Percentiles rank a stretch among this genome's conserved stretches.
These are phyloP conservation scores for Mucor plumbeus DNA, from an alignment of 371 early-diverging fungal species.

Conservation along the genomic window DNA sequence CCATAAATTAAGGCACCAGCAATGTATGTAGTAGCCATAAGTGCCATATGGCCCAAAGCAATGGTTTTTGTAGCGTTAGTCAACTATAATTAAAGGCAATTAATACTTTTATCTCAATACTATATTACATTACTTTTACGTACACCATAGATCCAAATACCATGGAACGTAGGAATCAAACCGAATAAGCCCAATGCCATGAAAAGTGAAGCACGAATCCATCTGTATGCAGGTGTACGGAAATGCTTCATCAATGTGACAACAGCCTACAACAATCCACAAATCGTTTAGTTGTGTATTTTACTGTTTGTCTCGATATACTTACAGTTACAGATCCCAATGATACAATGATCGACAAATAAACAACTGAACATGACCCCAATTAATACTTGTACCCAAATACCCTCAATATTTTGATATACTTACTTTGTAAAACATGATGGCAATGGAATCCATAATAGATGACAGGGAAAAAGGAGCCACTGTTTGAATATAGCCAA, in stretches of 20 bases:
- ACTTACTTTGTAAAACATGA: conserved; percentile 35
- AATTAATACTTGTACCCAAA: background rate
- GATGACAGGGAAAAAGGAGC: conserved; percentile 77
- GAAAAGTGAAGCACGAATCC: conserved; percentile 81
- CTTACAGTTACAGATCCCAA: conserved; percentile 70
- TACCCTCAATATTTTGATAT: background rate
- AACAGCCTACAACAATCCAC: conserved; percentile 39
- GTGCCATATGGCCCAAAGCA: conserved; percentile 62
- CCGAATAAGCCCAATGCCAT: conserved; percentile 80
- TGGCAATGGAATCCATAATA: conserved; percentile 68
- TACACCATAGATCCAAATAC: conserved; percentile 74
- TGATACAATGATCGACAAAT: conserved; percentile 64
- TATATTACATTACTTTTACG: conserved; percentile 20
- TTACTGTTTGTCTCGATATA: conserved; percentile 7
- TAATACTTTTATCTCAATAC: background rate
- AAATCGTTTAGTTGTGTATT: background rate
- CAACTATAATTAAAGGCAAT: conserved; percentile 20
- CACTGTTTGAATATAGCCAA: conserved; percentile 36
- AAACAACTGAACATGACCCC: conserved; percentile 43
- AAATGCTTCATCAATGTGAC: conserved; percentile 67
- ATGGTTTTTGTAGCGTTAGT: conserved; percentile 59
- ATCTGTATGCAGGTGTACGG: conserved; percentile 77
- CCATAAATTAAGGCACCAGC: conserved; percentile 88
- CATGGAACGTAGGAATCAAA: conserved; percentile 79
- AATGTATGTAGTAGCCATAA: conserved; percentile 82